Evolutionary conservation across 2,329 filamentous ascomycete species (phyloP), one percentile per base, ranked within the genome.

Genomic region (Talaromyces verruculosus): DNA sequence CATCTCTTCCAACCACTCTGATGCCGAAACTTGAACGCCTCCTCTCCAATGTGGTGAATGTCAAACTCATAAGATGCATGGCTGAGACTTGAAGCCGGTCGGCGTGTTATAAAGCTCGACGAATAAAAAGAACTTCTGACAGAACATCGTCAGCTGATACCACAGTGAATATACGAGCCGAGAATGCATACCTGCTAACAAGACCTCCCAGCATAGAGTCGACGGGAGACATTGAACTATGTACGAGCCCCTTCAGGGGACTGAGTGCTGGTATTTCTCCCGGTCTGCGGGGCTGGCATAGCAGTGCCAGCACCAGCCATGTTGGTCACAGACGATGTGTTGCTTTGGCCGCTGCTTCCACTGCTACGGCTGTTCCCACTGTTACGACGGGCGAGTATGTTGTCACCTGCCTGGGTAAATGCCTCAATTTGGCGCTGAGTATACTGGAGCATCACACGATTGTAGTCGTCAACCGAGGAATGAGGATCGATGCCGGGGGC

Each of bases 381-480:
- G n/a, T 30, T 62, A 37, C 53, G 60, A 30, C 60, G 60, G 3
- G 6, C 43, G 22, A 35, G 39, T 2, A 67, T 64, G 19, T 70
- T 67, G 25, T 75, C 72, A 28, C 58, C 55, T 3, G 13, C 61
- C 64, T 57, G 41, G 28, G 65, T 62, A 63, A 78, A 78, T 4
- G 71, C 69, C 2, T 73, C 73, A 71, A 78, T 76, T 51, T 77
- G 76, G 33, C 72, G 74, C 45, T 78, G 75, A 15, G 77, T 78
- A 59, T 79, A 76, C 53, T 76, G 71, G 45, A 78, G 70, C 77
- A 79, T 78, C 61, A 75, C 71, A 28, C 76, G 75, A 68, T 75
- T 77, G 65, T 79, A 79, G 66, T 77, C 76, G 55, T 77, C 76
- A n/a, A 79, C 65, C 2, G 76, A 76, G 4, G 63, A 17, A 53